A percentile compares a stretch with the other conserved stretches of the same genome.
Conservation (phyloP, 2,329 filamentous ascomycete species). For the Phyllachora maydis region DNA sequence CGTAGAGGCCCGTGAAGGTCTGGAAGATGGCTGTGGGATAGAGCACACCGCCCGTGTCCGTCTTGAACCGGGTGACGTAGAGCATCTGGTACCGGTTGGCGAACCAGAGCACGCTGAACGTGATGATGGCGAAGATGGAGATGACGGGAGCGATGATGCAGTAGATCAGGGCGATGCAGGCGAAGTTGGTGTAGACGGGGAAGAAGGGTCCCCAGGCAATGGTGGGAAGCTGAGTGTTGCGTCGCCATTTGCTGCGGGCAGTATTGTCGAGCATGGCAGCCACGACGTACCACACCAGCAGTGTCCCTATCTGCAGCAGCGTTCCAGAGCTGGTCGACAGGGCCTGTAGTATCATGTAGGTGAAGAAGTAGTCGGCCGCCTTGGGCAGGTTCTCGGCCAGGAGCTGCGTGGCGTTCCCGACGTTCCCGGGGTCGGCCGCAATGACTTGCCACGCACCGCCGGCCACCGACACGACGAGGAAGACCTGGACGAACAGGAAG, state of each 20-base stretch:
- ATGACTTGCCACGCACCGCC: slow-evolving; percentile 32
- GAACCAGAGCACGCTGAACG: slow-evolving; percentile 79
- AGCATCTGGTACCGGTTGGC: slow-evolving; percentile 94
- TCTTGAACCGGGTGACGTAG: slow-evolving; percentile 76
- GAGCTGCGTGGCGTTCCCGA: slow-evolving; percentile 45
- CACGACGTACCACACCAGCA: slow-evolving; percentile 65
- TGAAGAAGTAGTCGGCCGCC: slow-evolving; percentile 93
- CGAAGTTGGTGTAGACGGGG: slow-evolving; percentile 90
- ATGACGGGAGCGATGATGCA: slow-evolving; percentile 79
- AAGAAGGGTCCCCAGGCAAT: slow-evolving; percentile 90
- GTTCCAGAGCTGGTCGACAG: slow-evolving; percentile 80
- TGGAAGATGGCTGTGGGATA: slow-evolving; percentile 91
- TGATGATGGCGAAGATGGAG: slow-evolving; percentile 80
- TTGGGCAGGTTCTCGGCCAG: slow-evolving; percentile 66
- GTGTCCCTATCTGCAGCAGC: slow-evolving; percentile 60
- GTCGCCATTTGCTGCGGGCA: slow-evolving; percentile 58
- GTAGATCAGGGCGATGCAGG: slow-evolving; percentile 80
- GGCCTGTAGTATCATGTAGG: slow-evolving; percentile 91
- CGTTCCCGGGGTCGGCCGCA: too few species aligned
- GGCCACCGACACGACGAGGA: slow-evolving; percentile 77
- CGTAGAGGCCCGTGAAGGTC: slow-evolving; percentile 82
- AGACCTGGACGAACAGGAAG: slow-evolving; percentile 88
- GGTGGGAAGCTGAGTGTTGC: slow-evolving; percentile 58
- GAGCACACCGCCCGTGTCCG: slow-evolving; percentile 79
- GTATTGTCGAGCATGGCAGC: slow-evolving; percentile 72